Evolutionary conservation across 768 basidiomycete genomes (phyloP), one percentile per base, ranked within the genome.

Genomic region (Suillus subaureus): DNA sequence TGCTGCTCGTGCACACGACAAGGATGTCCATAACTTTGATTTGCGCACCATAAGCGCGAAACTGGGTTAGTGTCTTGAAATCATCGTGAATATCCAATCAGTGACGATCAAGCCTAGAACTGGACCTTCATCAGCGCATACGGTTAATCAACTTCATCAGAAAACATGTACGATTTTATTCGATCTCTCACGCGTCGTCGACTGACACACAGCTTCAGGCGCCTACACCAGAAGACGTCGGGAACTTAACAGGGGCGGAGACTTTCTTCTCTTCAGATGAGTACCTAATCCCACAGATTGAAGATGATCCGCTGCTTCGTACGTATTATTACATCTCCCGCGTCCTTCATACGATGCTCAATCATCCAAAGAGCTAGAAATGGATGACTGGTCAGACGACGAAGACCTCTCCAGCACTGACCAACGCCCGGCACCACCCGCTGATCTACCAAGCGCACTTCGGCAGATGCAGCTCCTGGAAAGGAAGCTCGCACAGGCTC

Each of bases 271-370:
- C 79, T 15, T 86, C 88, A 9, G 96, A 99, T 72, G 86, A 86
- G 63, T 93, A 93, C 72, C 86, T 99, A 26, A 84, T 86, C 47
- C 97, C 97, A 2, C 87, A 85, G 35, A 69, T 97, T 51, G 89
- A 92, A 71, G 91, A 96, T 70, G 97, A 98, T 73, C 91, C 94
- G 2, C 78, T 97, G 15, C 88, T 99, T 28, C 93, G 97, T 97
- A 71, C 72, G 91, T 81, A 13, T 31, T 28, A 3, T 55, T 35
- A 33, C 33, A 6, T 42, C n/a, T 8, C 57, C 9, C 39, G 35
- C n/a, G 23, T 31, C 3, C 40, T 49, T 35, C 15, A 51, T 61
- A n/a, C 43, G 12, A 23, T 40, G 43, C 51, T 28, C 54, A 23
- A 51, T 40, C 16, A 28, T 47, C 63, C 52, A 57, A 40, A 92